Evolutionary conservation across 805 yeast genomes (phyloP), one percentile per base, ranked within the genome.

Genomic region (Zygotorulaspora danielsina): DNA sequence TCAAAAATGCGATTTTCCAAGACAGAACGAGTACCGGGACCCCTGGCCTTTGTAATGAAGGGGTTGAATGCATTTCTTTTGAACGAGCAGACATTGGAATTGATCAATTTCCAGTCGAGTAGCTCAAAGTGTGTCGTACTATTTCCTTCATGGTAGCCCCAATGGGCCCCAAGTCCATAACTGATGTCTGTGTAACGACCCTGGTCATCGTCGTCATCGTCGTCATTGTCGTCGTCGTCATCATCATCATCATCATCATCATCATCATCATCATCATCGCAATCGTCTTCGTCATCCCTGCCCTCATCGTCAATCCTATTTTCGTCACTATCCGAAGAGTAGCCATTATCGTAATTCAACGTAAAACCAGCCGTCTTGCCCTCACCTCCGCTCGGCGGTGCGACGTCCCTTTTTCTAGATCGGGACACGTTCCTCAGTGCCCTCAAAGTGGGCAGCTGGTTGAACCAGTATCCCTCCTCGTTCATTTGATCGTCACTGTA

Each of bases 381-480:
- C 26, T 20, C 26, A 28, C 5, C 15, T 12, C 18, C 17, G 15
- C n/a, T 24, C 33, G 13, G 32, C 33, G 24, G 29, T 15, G 11
- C 21, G 29, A 8, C 11, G 12, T 11, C 24, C 26, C 25, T 34
- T 41, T 21, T 28, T 18, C n/a, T 18, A 9, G 22, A 12, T n/a
- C 22, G 12, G 10, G 22, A n/a, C 19, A 30, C 36, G 18, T 31
- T 38, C 27, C 32, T 39, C n/a, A 39, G 29, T 21, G 29, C 33
- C 27, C 27, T 37, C 32, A 44, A 21, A 25, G 38, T 35, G 12
- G 48, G 48, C 12, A 44, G 19, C 15, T 40, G 34, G 28, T 38
- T 46, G 21, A 51, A 51, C 53, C 53, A 51, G 22, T 45, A 41
- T n/a, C 44, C 51, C 11, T 43, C 50, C 20, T 44, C 50, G 4